These are phyloP conservation scores for Durotheca rogersii DNA, from an alignment of 495 filamentous ascomycete species.

Conservation along the genomic window DNA sequence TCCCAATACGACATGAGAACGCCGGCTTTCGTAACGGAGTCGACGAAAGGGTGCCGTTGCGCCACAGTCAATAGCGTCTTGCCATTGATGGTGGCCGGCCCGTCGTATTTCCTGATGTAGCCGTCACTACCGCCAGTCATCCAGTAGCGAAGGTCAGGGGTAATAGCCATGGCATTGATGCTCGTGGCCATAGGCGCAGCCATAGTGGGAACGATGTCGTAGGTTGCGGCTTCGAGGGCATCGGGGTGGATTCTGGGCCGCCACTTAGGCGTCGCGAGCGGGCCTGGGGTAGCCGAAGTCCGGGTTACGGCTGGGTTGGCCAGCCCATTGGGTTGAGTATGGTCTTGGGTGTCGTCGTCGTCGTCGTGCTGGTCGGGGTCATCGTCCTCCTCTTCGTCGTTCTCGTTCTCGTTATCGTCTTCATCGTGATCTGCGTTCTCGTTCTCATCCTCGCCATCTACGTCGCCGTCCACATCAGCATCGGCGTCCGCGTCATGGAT, in stretches of 20 bases:
- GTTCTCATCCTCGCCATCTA: constrained; percentile 48
- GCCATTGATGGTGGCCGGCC: constrained; percentile 90
- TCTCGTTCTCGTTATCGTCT: constrained; percentile 59
- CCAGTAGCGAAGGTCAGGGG: constrained; percentile 93
- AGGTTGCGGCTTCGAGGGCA: constrained; percentile 75
- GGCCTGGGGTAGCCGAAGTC: constrained; percentile 52
- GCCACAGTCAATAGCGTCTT: constrained; percentile 93
- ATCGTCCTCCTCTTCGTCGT: constrained; percentile 58
- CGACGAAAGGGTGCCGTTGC: constrained; percentile 94
- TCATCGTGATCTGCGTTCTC: constrained; percentile 63
- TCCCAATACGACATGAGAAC: constrained; percentile 96
- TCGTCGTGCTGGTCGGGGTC: constrained; percentile 60
- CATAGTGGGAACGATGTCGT: constrained; percentile 96
- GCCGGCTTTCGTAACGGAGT: constrained; percentile 92
- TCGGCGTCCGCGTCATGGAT: constrained; percentile 64
- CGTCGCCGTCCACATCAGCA: constrained; percentile 41
- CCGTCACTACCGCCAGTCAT: constrained; percentile 93
- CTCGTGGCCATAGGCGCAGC: constrained; percentile 94
- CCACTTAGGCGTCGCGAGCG: constrained; percentile 42
- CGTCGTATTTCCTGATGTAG: constrained; percentile 94
- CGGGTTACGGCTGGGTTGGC: constrained; percentile 31
- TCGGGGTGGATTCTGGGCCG: constrained; percentile 76
- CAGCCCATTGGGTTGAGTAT: constrained; percentile 26
- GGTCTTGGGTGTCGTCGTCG: constrained; percentile 55
- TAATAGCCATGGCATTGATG: constrained; percentile 88